A percentile compares a stretch with the other conserved stretches of the same genome.
Conservation (phyloP, 129 eudicot species). For the Apium graveolens region DNA sequence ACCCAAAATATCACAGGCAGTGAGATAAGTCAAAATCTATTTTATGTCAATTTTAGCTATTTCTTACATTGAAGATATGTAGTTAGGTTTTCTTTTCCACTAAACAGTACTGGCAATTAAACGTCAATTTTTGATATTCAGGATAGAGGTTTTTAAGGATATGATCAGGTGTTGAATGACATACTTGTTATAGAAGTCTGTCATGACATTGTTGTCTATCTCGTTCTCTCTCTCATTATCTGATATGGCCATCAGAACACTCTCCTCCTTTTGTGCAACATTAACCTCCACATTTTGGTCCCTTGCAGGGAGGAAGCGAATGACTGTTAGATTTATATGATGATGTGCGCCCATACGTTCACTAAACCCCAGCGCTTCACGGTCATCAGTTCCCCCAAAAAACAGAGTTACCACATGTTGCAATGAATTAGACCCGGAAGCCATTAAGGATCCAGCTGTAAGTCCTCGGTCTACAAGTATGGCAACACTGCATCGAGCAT, state of each 20-base stretch:
- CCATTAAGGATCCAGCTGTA: conserved; percentile 32
- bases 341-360: conserved; percentile 72
- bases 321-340: conserved; percentile 60
- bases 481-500: conserved; percentile 73
- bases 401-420: conserved; percentile 78
- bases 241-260: conserved; percentile 58
- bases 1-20: conserved; percentile 6
- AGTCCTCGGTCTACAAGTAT: conserved; percentile 77
- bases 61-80: not conserved
- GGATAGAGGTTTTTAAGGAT: not conserved
- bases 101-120: not conserved
- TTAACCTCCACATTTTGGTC: conserved; percentile 32
- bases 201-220: conserved; percentile 51
- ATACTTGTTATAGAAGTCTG: conserved; percentile 76
- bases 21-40: not conserved
- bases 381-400: conserved; percentile 96
- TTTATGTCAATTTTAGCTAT: not conserved
- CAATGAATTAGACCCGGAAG: conserved; percentile 46
- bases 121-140: not conserved
- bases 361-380: conserved; percentile 87
- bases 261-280: conserved; percentile 46
- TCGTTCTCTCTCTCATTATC: conserved; percentile 50
- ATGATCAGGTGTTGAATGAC: not conserved
- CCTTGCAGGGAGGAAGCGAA: conserved; percentile 52
- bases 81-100: not conserved